Evolutionary conservation across 345 rosid genomes (phyloP).

Genomic region (Fremontodendron californicum): DNA sequence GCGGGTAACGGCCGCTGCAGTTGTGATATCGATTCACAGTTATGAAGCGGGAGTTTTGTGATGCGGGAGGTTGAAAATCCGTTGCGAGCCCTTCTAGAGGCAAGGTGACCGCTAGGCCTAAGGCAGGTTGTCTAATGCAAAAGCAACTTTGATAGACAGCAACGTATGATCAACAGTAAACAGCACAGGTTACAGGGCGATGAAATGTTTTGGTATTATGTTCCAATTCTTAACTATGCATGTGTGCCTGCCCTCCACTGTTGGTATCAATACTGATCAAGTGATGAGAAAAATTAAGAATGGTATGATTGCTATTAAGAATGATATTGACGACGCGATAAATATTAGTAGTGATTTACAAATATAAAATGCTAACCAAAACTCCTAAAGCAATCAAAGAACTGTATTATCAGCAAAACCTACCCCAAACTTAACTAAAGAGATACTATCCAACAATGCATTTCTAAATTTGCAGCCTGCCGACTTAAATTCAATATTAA

Average conservation of each 20-base stretch:
- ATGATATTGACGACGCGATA: not conserved
- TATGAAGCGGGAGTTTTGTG: too few species aligned
- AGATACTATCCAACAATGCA: not conserved
- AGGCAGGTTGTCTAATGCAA: too few species aligned
- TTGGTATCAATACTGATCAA: too few species aligned
- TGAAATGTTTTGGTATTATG: not conserved
- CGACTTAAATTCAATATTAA: conserved; percentile 11
- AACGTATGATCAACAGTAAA: too few species aligned
- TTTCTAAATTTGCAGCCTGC: not conserved
- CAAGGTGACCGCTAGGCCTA: too few species aligned
- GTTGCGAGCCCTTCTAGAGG: too few species aligned
- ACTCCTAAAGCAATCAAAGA: not conserved
- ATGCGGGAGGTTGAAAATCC: too few species aligned
- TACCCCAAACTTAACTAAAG: conserved; percentile 1
- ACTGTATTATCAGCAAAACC: not conserved
- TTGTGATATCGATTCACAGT: too few species aligned
- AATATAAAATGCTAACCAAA: not conserved
- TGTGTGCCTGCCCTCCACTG: not conserved
- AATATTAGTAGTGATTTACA: not conserved
- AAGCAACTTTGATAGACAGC: too few species aligned
- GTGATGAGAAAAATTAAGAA: not conserved
- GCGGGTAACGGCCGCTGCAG: too few species aligned
- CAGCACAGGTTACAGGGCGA: not conserved
- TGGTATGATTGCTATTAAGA: not conserved
- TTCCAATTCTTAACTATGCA: too few species aligned